Conservation (phyloP, 2,329 filamentous ascomycete genomes). For the Stachybotrys chartarum region DNA sequence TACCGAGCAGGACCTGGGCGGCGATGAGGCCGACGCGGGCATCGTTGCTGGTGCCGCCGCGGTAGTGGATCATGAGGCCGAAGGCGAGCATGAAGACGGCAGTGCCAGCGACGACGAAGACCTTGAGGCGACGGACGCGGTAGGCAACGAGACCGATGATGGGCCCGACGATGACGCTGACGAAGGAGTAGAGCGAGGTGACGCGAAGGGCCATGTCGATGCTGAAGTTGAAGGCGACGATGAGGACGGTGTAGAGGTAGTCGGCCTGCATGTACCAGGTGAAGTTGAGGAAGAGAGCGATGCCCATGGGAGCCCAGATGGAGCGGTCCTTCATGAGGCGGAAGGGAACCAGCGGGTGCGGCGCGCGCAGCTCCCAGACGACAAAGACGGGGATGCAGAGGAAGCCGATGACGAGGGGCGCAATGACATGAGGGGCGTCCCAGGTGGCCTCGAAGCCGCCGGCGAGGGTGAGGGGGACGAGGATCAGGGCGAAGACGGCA, state of each 20-base stretch:
- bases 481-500: constrained; percentile 37
- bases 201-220: constrained; percentile 51
- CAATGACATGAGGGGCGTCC: constrained; percentile 30
- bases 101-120: constrained; percentile 56
- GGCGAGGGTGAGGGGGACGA: constrained; percentile 38
- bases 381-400: constrained; percentile 43
- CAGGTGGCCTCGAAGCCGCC: constrained; percentile 32
- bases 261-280: constrained; percentile 58
- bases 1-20: constrained; percentile 54
- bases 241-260: constrained; percentile 56
- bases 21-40: constrained; percentile 52
- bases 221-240: constrained; percentile 54
- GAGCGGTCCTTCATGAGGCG: constrained; percentile 52
- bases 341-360: constrained; percentile 54
- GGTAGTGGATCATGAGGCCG: constrained; percentile 55
- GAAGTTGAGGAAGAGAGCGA: constrained; percentile 49
- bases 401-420: constrained; percentile 36
- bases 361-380: constrained; percentile 37
- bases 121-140: constrained; percentile 51
- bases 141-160: constrained; percentile 50
- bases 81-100: constrained; percentile 57
- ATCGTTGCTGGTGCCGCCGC: constrained; percentile 38
- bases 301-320: constrained; percentile 57
- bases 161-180: constrained; percentile 50
- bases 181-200: constrained; percentile 49